Evolutionary conservation across 2,329 filamentous ascomycete genomes (phyloP).

Genomic region (Colletotrichum orbiculare): DNA sequence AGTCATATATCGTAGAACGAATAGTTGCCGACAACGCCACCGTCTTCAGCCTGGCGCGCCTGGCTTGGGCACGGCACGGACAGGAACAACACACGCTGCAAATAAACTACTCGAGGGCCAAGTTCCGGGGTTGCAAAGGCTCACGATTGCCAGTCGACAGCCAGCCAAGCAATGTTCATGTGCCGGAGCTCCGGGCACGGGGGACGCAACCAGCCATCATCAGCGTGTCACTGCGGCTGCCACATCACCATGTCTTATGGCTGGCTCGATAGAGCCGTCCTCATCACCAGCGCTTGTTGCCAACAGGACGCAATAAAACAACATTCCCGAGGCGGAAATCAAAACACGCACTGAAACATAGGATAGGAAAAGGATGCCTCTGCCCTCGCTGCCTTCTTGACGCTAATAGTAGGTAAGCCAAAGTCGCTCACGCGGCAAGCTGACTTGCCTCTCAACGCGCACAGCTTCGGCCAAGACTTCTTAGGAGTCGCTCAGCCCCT

Average conservation of each 20-base stretch:
- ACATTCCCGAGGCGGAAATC: slow-evolving; percentile 1
- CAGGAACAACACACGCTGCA: too few species aligned
- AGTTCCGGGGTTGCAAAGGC: too few species aligned
- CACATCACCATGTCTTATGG: slow-evolving; percentile 1
- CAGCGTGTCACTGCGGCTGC: slow-evolving; percentile 3
- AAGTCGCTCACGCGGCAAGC: slow-evolving; percentile 1
- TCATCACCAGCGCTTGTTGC: slow-evolving; percentile 5
- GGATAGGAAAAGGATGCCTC: slow-evolving; percentile 11
- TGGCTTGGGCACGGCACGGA: too few species aligned
- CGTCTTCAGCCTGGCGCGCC: too few species aligned
- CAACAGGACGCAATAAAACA: slow-evolving; percentile 2
- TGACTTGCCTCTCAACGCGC: neutral
- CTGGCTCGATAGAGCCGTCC: slow-evolving; percentile 2
- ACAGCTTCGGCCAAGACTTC: neutral
- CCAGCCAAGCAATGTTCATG: neutral
- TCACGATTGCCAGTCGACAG: neutral
- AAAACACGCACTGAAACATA: slow-evolving; percentile 20
- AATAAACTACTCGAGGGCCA: too few species aligned
- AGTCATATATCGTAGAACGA: too few species aligned
- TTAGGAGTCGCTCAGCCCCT: slow-evolving; percentile 3
- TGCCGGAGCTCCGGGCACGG: slow-evolving; percentile 9
- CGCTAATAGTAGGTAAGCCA: slow-evolving; percentile 14
- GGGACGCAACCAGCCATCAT: neutral
- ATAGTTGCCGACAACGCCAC: too few species aligned
- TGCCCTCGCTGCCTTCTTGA: slow-evolving; percentile 3